These are phyloP conservation scores for Taiozyma sp. DNA, from an alignment of 1,139 yeast species.

Conservation along the genomic window DNA sequence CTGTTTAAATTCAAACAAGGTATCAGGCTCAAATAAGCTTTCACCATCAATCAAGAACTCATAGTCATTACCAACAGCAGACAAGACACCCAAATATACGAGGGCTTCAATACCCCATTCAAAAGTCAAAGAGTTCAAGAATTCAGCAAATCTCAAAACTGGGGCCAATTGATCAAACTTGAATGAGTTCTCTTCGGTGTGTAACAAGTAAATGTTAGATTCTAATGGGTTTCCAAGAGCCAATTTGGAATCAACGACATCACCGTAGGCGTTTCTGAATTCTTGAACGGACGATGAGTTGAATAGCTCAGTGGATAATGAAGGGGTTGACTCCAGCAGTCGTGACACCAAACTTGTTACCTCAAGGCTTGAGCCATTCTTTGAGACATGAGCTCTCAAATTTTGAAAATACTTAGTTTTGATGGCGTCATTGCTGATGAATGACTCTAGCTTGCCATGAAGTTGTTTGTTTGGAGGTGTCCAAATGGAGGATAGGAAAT, in stretches of 20 bases:
- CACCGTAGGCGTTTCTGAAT: slow-evolving; percentile 21
- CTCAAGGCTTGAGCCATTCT: slow-evolving; percentile 3
- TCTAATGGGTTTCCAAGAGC: slow-evolving; percentile 44
- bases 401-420: slow-evolving; percentile 15
- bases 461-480: slow-evolving; percentile 11
- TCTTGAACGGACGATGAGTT: slow-evolving; percentile 5
- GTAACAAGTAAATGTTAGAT: slow-evolving; percentile 34
- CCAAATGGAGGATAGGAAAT: slow-evolving; percentile 21
- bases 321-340: slow-evolving; percentile 7
- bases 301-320: slow-evolving; percentile 1
- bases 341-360: slow-evolving; percentile 13
- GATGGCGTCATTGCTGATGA: slow-evolving; percentile 13
- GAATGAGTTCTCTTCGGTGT: slow-evolving; percentile 11
- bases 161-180: slow-evolving; percentile 12
- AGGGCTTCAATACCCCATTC: slow-evolving; percentile 14
- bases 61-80: slow-evolving; percentile 33
- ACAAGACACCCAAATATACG: slow-evolving; percentile 26
- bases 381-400: slow-evolving; percentile 13
- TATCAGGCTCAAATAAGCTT: not conserved
- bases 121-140: slow-evolving; percentile 21
- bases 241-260: slow-evolving; percentile 28
- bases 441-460: slow-evolving; percentile 7
- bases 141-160: slow-evolving; percentile 22
- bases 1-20: not conserved
- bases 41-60: slow-evolving; percentile 22